Base-by-base conservation (phyloP, 768 basidiomycete species). In the Phallus indusiatus region DNA sequence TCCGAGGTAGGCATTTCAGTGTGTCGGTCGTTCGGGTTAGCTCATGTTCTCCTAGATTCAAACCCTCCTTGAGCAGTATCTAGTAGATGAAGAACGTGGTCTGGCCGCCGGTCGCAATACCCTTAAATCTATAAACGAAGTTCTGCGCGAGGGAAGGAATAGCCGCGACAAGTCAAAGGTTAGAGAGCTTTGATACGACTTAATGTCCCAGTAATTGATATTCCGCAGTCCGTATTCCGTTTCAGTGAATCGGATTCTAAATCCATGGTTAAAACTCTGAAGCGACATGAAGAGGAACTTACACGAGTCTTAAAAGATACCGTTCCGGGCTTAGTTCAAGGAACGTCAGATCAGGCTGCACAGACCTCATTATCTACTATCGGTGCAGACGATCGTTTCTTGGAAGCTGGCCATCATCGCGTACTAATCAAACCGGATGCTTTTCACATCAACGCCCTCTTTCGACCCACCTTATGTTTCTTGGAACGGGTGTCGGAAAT, bases 381-480 rank as follows among this genome's bases (percentile, higher is more conserved):
- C 35, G 84, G 81, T 14, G 77, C 79, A 17, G 91, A 93, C 55
- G 90, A 94, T 63, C 84, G 86, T 21, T 71, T 86, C 59, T 76
- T 86, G 6, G 76, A 76, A 5, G 86, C 86, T 49, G 85, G 90
- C 48, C 86, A 86, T 56, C 96, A 98, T 73, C 81, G 88, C 50
- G 76, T 90, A 34, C 78, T 98, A 20, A 86, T 97, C 58, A 83
- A 83, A 51, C 88, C 96, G 1, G 89, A 97, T 67, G 91, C 93
- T 1, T 97, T 97, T 74, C 92, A 95, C 72, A 91, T 97, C 56
- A 88, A 84, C 53, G 82, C 92, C 16, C 77, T 99, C n/a, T 97
- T 98, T 70, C 90, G 91, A 62, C 95, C 96, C 0, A 95, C 94
- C 12, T 74, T 96, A 20, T 76, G 85, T 0, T 98, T 94, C 70